Evolutionary conservation across 108 stramenopile species (phyloP), one percentile per base, ranked within the genome.

Genomic region (Cyclotella cryptica): DNA sequence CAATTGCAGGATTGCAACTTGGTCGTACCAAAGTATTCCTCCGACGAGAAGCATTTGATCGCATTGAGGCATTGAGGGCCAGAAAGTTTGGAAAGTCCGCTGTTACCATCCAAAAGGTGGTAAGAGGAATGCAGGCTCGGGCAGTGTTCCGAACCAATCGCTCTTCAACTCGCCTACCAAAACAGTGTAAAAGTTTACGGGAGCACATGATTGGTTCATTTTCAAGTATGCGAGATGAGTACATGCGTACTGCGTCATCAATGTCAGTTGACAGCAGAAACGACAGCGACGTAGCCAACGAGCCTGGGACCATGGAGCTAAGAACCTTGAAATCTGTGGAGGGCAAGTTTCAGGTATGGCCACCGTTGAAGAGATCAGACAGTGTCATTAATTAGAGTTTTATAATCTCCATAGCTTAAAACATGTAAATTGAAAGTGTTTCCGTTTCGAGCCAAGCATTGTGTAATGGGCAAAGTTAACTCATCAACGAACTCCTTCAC

Each of bases 21-120:
- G 97, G 97, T 17, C 57, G 75, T 44, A 92, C 88, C 28, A 96
- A 96, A 78, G 93, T 98, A 14, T 98, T 98, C 67, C 71, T 98
- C 46, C 77, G 92, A 21, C 81, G 84, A 29, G 76, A 76, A n/a
- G 85, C 93, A 9, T 96, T 93, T 72, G 96, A 96, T 42, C 64
- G 76, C 8, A 81, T 98, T 62, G 97, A 98, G 78, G 72, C 78
- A 19, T 67, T 95, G 9, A 81, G 94, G 28, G 77, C 76, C 12
- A 61, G 73, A 47, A 83, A 83, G 15, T 53, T 88, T 44, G 65
- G 49, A 29, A 57, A 45, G n/a, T 66, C 84, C 29, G 89, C 88
- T 4, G 84, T 80, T 17, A 74, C 71, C 14, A 87, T 93, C 30
- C 83, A 88, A 35, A 82, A 82, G 27, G 17, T 84, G 49, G 44